Evolutionary conservation across 2,329 filamentous ascomycete genomes (phyloP).

Genomic region (Monosporascus sp.): DNA sequence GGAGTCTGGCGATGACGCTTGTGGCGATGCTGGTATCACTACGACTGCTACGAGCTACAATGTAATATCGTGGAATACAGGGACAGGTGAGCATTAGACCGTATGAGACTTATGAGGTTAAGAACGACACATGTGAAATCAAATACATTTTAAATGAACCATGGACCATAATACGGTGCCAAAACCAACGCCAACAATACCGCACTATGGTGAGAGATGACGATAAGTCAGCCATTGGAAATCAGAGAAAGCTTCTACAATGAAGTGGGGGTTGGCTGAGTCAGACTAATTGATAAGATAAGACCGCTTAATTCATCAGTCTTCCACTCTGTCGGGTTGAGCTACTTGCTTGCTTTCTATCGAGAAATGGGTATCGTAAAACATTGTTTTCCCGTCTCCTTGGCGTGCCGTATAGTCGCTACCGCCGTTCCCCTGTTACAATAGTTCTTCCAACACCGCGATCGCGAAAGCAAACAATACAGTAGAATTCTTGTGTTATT

Average conservation of each 20-base stretch:
- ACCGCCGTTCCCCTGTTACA: too few species aligned
- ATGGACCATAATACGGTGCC: background rate
- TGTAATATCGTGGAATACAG: background rate
- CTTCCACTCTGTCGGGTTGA: too few species aligned
- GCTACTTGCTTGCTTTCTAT: too few species aligned
- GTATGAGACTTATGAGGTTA: background rate
- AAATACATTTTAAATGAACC: background rate
- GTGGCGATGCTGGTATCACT: background rate
- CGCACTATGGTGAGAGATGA: background rate
- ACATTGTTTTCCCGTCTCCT: too few species aligned
- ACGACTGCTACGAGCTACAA: background rate
- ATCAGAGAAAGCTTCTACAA: slow-evolving; percentile 4
- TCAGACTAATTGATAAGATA: too few species aligned
- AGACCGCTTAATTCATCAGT: too few species aligned
- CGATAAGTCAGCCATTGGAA: slow-evolving; percentile 21
- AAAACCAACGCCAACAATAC: background rate
- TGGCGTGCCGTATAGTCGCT: too few species aligned
- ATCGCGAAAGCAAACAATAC: too few species aligned
- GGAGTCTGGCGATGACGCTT: background rate
- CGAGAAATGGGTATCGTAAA: too few species aligned
- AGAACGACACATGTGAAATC: background rate
- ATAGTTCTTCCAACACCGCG: too few species aligned
- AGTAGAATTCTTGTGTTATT: too few species aligned
- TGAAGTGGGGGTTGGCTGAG: too few species aligned
- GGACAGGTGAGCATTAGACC: background rate